These are phyloP conservation scores for Cicer pinnatifidum DNA, from an alignment of 306 rosid species.

Conservation along the genomic window DNA sequence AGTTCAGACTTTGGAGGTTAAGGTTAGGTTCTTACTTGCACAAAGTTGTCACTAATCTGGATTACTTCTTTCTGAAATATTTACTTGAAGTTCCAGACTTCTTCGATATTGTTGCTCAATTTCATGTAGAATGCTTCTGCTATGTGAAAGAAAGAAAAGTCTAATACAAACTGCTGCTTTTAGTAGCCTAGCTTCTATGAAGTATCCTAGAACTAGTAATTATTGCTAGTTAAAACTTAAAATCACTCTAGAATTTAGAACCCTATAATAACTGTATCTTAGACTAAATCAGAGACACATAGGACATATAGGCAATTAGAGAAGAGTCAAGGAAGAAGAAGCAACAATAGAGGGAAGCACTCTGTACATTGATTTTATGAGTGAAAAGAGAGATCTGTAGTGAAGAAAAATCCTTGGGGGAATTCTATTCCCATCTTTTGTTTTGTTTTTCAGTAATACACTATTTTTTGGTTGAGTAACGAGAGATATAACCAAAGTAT, in stretches of 20 bases:
- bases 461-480: not conserved
- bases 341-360: not conserved
- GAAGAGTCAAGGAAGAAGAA: constrained; percentile 1
- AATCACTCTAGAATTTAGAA: constrained; percentile 25
- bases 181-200: not conserved
- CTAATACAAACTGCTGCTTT: not conserved
- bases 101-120: not conserved
- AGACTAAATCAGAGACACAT: constrained; percentile 17
- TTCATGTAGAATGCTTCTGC: constrained; percentile 18
- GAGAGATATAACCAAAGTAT: not conserved
- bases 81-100: not conserved
- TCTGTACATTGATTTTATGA: not conserved
- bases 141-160: not conserved
- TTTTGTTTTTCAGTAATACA: not conserved
- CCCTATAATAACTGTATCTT: constrained; percentile 4
- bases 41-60: constrained; percentile 21
- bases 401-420: constrained; percentile 8
- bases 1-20: constrained; percentile 20
- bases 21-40: not conserved
- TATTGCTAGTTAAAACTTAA: not conserved
- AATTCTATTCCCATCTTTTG: constrained; percentile 11
- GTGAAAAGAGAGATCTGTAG: not conserved
- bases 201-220: not conserved
- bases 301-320: not conserved
- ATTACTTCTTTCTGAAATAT: not conserved